These are phyloP conservation scores for Evernia prunastri DNA, from an alignment of 495 filamentous ascomycete species.

Conservation along the genomic window DNA sequence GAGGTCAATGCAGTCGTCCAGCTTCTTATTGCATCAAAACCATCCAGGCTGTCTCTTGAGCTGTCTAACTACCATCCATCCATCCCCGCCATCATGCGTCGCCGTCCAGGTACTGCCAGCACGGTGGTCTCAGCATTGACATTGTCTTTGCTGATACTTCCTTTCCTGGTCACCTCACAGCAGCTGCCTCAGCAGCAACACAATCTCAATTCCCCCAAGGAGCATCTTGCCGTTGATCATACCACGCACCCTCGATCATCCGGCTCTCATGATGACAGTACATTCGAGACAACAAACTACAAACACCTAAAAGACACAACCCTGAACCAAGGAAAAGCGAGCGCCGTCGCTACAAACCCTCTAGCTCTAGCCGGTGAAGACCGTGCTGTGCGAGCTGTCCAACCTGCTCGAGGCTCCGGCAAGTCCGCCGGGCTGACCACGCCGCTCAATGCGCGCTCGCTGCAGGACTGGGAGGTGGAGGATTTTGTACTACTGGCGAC, in stretches of 20 bases:
- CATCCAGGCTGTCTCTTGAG: conserved; percentile 13
- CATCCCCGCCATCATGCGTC: conserved; percentile 27
- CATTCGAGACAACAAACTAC: conserved; percentile 26
- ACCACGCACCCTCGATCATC: conserved; percentile 21
- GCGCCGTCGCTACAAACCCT: conserved; percentile 91
- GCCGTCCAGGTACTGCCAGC: conserved; percentile 32
- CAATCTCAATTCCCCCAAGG: conserved; percentile 29
- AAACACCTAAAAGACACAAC: conserved; percentile 38
- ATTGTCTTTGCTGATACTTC: conserved; percentile 46
- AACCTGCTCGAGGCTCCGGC: conserved; percentile 57
- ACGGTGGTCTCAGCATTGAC: conserved; percentile 40
- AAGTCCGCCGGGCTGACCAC: conserved; percentile 65
- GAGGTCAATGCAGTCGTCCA: not conserved
- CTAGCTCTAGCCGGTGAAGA: conserved; percentile 74
- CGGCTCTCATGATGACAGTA: conserved; percentile 23
- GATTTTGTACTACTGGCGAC: conserved; percentile 99
- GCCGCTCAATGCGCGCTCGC: conserved; percentile 81
- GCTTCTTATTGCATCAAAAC: not conserved
- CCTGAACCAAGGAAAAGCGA: conserved; percentile 45
- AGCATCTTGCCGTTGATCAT: conserved; percentile 32
- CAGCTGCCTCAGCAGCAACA: conserved; percentile 49
- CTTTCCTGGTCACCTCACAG: conserved; percentile 48
- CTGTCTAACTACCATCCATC: conserved; percentile 1
- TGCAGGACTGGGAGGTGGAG: conserved; percentile 99
- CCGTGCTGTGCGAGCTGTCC: conserved; percentile 75